Evolutionary conservation across 129 eudicot species (phyloP), one percentile per base, ranked within the genome.

Genomic region (Helichrysum umbraculigerum): DNA sequence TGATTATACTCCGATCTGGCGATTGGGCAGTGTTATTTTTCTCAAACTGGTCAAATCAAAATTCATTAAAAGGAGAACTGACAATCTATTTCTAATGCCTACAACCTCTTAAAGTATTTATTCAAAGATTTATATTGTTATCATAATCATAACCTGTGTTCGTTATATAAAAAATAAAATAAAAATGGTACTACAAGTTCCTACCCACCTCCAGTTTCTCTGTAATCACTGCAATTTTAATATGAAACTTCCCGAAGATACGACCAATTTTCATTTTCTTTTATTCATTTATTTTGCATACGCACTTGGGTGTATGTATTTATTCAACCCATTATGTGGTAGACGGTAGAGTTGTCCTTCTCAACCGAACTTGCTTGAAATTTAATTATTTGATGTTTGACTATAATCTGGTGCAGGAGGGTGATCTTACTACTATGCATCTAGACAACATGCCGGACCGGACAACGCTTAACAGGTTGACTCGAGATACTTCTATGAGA

Each of bases 351-450:
- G 4, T 47, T 14, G 5, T 47, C 54, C 17, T 10, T 14, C 17
- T 47, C 17, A 47, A 47, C n/a, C 1, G n/a, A 47, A 14, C 54
- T 47, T 11, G 16, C 54, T 47, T 47, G 50, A 42, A 3, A 2
- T 30, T 59, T 78, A 16, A 25, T 59, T 47, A 78, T 44, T 11
- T 62, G 78, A 35, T 60, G 42, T 16, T 14, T 6, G 20, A 73
- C 30, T 66, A 50, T 30, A 52, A 56, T 68, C n/a, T 70, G 75
- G 20, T 41, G 58, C 77, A 87, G 96, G 92, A 90, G 72, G 81
- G 79, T 79, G 75, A 78, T 81, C 70, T 81, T 67, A 74, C 79
- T 28, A 86, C 68, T 54, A 71, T 79, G 82, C 69, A 66, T 74
- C 79, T 76, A 33, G 86, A 83, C 60, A 83, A 63, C 44, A 77